Evolutionary conservation across 768 basidiomycete species (phyloP).

Genomic region (Leccinum barrowsii): DNA sequence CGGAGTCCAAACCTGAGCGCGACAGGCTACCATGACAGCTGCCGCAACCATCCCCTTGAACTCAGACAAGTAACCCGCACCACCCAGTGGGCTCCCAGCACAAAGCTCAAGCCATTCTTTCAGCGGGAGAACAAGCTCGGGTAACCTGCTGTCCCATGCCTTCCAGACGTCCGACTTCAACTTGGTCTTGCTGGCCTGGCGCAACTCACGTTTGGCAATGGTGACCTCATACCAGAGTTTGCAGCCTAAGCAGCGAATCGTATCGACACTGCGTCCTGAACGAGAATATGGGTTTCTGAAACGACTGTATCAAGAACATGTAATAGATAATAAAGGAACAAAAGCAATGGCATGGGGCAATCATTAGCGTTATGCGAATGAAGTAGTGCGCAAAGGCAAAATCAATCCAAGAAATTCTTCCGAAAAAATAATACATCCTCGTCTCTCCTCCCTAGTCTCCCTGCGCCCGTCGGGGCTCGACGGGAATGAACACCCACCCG

Average conservation of each 20-base stretch:
- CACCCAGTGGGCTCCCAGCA: too few relatives aligned
- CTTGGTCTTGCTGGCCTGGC: too few relatives aligned
- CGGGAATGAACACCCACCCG: slow-evolving; percentile 57
- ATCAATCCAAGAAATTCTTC: neutral
- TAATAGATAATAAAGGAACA: neutral
- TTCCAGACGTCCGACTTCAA: too few relatives aligned
- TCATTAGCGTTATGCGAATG: neutral
- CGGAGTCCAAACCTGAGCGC: too few relatives aligned
- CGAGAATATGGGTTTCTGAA: neutral
- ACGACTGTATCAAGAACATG: neutral
- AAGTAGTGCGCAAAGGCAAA: neutral
- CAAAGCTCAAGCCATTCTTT: too few relatives aligned
- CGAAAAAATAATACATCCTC: neutral
- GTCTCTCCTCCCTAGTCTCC: neutral
- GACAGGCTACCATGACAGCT: too few relatives aligned
- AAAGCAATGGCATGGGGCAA: neutral
- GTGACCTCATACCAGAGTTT: too few relatives aligned
- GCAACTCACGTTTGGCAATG: too few relatives aligned
- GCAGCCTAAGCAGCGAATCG: neutral
- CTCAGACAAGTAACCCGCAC: too few relatives aligned
- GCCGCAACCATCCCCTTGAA: too few relatives aligned
- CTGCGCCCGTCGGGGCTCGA: neutral
- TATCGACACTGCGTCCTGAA: neutral
- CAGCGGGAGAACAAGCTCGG: too few relatives aligned
- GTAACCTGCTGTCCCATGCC: too few relatives aligned